Evolutionary conservation across 2,329 filamentous ascomycete genomes (phyloP).

Genomic region (Colletotrichum spinosum): DNA sequence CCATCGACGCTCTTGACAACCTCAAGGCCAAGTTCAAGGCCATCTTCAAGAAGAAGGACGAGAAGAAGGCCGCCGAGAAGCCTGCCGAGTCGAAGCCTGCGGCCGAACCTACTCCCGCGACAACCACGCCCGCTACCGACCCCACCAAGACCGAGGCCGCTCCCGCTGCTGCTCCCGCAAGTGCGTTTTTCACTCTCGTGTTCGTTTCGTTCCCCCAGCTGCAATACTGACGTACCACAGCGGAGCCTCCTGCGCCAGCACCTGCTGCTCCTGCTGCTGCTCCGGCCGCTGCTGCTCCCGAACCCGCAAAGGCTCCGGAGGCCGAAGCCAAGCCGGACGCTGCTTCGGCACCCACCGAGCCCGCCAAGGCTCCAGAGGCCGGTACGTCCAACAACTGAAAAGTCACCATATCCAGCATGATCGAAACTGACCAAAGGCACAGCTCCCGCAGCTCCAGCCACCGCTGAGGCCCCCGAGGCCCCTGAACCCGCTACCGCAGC

Average conservation of each 20-base stretch:
- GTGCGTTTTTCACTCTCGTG: slow-evolving; percentile 8
- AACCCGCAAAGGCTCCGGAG: slow-evolving; percentile 36
- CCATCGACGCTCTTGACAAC: slow-evolving; percentile 63
- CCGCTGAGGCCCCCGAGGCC: slow-evolving; percentile 43
- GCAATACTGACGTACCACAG: slow-evolving; percentile 17
- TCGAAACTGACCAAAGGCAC: no score
- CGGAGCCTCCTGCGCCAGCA: slow-evolving; percentile 36
- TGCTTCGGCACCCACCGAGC: slow-evolving; percentile 31
- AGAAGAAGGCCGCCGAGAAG: slow-evolving; percentile 49
- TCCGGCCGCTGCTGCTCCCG: slow-evolving; percentile 19
- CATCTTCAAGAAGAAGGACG: slow-evolving; percentile 61
- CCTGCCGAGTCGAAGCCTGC: slow-evolving; percentile 42
- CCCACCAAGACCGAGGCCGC: slow-evolving; percentile 43
- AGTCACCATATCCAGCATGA: no score
- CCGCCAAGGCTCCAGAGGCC: slow-evolving; percentile 37
- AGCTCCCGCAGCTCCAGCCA: slow-evolving; percentile 35
- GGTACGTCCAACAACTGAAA: slow-evolving; percentile 9
- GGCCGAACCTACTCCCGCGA: slow-evolving; percentile 43
- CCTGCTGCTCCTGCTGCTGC: slow-evolving; percentile 35
- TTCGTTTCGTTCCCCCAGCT: background rate
- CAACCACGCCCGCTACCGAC: slow-evolving; percentile 44
- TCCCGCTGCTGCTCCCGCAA: slow-evolving; percentile 31
- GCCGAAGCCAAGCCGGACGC: slow-evolving; percentile 30
- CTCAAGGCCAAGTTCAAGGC: slow-evolving; percentile 67
- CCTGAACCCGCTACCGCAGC: slow-evolving; percentile 25